A percentile compares a stretch with the other conserved stretches of the same genome.
Conservation (phyloP, 306 rosid species). For the Psophocarpus tetragonolobus region DNA sequence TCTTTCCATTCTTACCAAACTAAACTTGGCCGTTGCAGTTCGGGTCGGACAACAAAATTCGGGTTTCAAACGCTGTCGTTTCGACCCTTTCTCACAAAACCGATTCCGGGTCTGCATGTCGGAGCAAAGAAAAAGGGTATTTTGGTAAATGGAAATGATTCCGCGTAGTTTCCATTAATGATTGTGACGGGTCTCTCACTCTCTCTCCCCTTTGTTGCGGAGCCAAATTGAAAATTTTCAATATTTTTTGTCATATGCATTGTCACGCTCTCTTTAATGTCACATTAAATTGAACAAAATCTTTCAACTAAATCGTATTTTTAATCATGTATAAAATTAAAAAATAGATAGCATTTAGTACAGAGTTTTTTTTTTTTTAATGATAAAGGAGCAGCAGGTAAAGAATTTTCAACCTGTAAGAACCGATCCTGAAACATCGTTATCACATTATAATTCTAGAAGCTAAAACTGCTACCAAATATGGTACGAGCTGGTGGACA, state of each 20-base stretch:
- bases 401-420: background rate
- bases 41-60: background rate
- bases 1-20: background rate
- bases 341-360: background rate
- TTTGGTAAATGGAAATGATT: constrained; percentile 40
- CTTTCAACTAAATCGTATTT: background rate
- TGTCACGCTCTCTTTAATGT: background rate
- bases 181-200: constrained; percentile 44
- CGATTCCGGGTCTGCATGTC: background rate
- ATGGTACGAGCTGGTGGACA: background rate
- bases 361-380: background rate
- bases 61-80: background rate
- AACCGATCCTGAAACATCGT: background rate
- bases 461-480: background rate
- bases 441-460: background rate
- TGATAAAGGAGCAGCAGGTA: background rate
- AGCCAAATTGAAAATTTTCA: constrained; percentile 21
- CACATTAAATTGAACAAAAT: background rate
- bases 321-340: background rate
- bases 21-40: background rate
- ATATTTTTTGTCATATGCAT: constrained; percentile 2
- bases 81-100: background rate
- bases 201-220: constrained; percentile 10
- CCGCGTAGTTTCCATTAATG: constrained; percentile 73
- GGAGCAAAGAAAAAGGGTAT: constrained; percentile 27